Base-by-base conservation (phyloP, 176 grass and related monocot genomes). In the Rhynchospora tenuis region DNA sequence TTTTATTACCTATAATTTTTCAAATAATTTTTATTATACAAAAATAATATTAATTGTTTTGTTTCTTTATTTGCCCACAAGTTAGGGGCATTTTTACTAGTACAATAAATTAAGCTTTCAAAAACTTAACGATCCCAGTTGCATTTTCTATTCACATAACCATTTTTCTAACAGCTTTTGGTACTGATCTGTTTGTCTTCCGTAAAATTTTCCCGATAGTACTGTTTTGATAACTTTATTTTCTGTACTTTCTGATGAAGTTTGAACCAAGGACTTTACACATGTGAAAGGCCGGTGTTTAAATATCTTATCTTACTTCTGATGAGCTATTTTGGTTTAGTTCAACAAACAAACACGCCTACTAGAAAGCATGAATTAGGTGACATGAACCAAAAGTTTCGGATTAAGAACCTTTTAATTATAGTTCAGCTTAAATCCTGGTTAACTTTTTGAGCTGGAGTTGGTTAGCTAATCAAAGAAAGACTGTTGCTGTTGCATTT, bases 271-370 rank as follows among this genome's bases (percentile, higher is more conserved):
- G 55, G 24, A 44, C 46, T 55, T 76, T 76, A 28, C 11, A 26
- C 8, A 11, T 71, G 42, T 17, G 54, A 7, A 17, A 4, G 17
- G 17, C 66, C 2, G 2, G 11, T 19, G 43, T 38, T 45, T 70
- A 70, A n/a, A 66, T 68, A 42, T 3, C 19, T 70, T 42, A 70
- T 45, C 33, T 20, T 8, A 27, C 47, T 17, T 47, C 54, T 54
- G 73, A 76, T 76, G 20, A 76, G 22, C 13, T 22, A 76, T 76
- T 74, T 76, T 76, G 73, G 47, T 76, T 76, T 76, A 76, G 73
- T 76, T 76, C 23, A 76, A 76, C 73, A 76, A 76, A 76, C 24
- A 31, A 76, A 75, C 47, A 75, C 47, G 13, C 45, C 71, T 52
- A 50, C 11, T 75, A 75, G 9, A 27, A 22, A 75, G 48, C 73